These are phyloP conservation scores for Saururus chinensis DNA, from an alignment of 164 flowering plant species.

Conservation along the genomic window DNA sequence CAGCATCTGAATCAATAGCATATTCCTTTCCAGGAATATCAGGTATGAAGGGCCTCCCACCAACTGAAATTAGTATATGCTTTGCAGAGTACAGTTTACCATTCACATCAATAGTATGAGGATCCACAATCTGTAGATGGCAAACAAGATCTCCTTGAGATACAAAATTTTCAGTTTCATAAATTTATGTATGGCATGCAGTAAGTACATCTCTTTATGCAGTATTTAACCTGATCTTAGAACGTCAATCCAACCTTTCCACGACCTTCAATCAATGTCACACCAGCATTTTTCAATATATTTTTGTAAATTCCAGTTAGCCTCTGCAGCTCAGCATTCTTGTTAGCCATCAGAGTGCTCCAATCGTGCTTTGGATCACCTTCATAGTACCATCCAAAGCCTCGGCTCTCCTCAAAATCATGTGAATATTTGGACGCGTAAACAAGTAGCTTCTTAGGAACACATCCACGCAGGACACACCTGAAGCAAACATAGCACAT, in stretches of 20 bases:
- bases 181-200: background rate
- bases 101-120: conserved; percentile 89
- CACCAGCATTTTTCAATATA: conserved; percentile 74
- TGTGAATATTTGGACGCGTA: conserved; percentile 83
- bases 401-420: conserved; percentile 88
- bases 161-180: background rate
- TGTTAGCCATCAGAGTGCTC: conserved; percentile 89
- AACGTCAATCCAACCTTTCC: conserved; percentile 67
- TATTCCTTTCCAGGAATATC: conserved; percentile 86
- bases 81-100: conserved; percentile 81
- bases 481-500: conserved; percentile 22
- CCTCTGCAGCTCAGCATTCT: conserved; percentile 93
- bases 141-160: background rate
- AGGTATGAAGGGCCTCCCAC: conserved; percentile 90
- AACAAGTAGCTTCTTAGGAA: conserved; percentile 89
- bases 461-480: conserved; percentile 98
- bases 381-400: conserved; percentile 94
- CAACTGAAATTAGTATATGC: conserved; percentile 83
- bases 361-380: conserved; percentile 85
- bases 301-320: conserved; percentile 93
- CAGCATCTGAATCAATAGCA: conserved; percentile 94
- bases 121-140: conserved; percentile 56
- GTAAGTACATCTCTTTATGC: background rate
- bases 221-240: conserved; percentile 10
- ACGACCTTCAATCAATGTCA: conserved; percentile 80